These are phyloP conservation scores for Fraxinus pennsylvanica DNA, from an alignment of 257 asterid species.

Conservation along the genomic window DNA sequence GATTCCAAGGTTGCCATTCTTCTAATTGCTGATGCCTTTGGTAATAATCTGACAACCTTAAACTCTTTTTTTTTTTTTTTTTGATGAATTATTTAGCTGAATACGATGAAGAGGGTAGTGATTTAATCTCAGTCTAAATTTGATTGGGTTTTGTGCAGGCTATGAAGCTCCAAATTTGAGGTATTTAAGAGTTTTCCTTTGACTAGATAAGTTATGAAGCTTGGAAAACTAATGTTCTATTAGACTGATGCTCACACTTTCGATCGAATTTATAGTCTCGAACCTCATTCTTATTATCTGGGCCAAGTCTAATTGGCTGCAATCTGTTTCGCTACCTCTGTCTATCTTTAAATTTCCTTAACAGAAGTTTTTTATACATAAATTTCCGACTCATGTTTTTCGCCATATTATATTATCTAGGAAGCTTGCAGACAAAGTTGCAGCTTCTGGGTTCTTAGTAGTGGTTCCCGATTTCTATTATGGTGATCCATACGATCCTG, in stretches of 20 bases:
- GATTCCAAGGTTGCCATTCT: conserved; percentile 57
- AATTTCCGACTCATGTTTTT: background rate
- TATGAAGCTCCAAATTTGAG: conserved; percentile 64
- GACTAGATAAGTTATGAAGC: background rate
- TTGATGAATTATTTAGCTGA: background rate
- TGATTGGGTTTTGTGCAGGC: conserved; percentile 39
- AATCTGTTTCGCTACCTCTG: background rate
- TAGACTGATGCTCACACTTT: background rate
- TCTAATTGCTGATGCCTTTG: conserved; percentile 56
- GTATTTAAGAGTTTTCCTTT: conserved; percentile 31
- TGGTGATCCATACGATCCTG: conserved; percentile 53
- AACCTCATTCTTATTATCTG: background rate
- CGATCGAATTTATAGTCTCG: background rate
- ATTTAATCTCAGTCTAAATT: background rate
- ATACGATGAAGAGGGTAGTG: background rate
- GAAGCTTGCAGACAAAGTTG: conserved; percentile 71
- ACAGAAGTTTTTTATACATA: background rate
- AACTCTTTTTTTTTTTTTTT: no score
- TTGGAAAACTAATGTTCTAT: background rate
- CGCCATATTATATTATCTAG: conserved; percentile 30
- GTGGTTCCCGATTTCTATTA: conserved; percentile 73
- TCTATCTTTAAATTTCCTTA: background rate
- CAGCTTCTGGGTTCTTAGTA: conserved; percentile 56
- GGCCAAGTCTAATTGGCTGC: no score
- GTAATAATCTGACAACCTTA: conserved; percentile 30